Base-by-base conservation (phyloP, 331 rosid genomes). In the Phaseolus coccineus region DNA sequence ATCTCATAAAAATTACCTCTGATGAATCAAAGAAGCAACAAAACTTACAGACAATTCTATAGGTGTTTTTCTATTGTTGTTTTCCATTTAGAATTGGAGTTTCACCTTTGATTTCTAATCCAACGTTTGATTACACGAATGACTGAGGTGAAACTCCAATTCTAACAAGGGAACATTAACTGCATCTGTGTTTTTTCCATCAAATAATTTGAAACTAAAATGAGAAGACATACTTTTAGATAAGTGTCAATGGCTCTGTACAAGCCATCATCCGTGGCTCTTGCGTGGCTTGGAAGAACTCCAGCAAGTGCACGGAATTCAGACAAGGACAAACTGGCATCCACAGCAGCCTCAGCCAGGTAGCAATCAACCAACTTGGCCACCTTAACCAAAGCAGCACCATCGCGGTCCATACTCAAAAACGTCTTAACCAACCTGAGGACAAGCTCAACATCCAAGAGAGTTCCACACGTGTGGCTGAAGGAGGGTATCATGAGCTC, bases 181-280 rank as follows among this genome's bases (percentile, higher is more conserved):
- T 51, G 9, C 7, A 48, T 14, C 55, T 48, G 0, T 48, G 16
- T 52, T 52, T 52, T n/a, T 3, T n/a, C 25, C 4, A 55, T 37
- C 7, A 37, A 59, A 22, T 40, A 44, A 69, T 42, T 24, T 44
- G 64, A 68, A 57, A 56, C 63, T 13, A 42, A 47, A 31, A 51
- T 47, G 24, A 25, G 65, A 57, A 66, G 35, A 69, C 87, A 67
- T 88, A 89, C 97, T 74, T 95, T 95, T 19, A 95, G 94, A 53
- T 88, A 93, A n/a, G 98, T 95, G 68, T 95, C 99, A 83, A 95
- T 74, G 90, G 97, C 97, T 78, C 99, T 80, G 77, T 95, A 95
- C 68, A 95, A 81, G 10, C 97, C 98, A 79, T 95, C 99, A 19
- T 95, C 94, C 0, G 87, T 77, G 9, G 97, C 90, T 30, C 99